These are phyloP conservation scores for Aspergillus ustus DNA, from an alignment of 2,329 filamentous ascomycete genomes.

Conservation along the genomic window DNA sequence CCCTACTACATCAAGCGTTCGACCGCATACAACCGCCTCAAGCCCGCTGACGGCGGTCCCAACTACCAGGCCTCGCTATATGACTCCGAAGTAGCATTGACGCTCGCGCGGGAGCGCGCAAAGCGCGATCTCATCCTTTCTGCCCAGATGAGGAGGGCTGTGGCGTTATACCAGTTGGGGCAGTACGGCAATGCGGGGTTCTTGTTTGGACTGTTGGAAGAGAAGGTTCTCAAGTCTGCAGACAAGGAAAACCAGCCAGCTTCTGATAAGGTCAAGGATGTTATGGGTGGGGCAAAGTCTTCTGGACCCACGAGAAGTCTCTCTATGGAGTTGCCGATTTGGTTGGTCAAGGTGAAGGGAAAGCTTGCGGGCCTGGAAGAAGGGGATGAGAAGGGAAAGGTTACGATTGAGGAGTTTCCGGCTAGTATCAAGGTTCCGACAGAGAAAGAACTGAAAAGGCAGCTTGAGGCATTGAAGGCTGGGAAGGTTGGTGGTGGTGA, in stretches of 20 bases:
- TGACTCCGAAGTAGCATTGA: conserved; percentile 71
- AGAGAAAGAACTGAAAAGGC: conserved; percentile 42
- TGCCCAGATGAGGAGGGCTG: conserved; percentile 79
- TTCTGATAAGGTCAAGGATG: conserved; percentile 34
- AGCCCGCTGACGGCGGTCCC: conserved; percentile 52
- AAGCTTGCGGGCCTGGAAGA: conserved; percentile 57
- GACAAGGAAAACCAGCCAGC: conserved; percentile 38
- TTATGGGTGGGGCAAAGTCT: conserved; percentile 30
- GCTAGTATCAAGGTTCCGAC: conserved; percentile 49
- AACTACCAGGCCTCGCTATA: conserved; percentile 59
- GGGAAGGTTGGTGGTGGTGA: conserved; percentile 22
- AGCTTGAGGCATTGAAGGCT: conserved; percentile 37
- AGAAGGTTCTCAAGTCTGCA: conserved; percentile 51
- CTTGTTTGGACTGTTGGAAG: conserved; percentile 64
- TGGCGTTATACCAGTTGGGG: conserved; percentile 72
- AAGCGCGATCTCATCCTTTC: conserved; percentile 76
- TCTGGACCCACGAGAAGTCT: conserved; percentile 27
- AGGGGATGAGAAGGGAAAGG: conserved; percentile 52
- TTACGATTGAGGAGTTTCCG: conserved; percentile 60
- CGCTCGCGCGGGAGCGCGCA: conserved; percentile 67
- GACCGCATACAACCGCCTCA: conserved; percentile 72
- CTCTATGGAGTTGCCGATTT: conserved; percentile 56
- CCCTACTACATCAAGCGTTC: conserved; percentile 82
- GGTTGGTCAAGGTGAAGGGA: conserved; percentile 59
- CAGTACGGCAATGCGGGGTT: conserved; percentile 76